These are phyloP conservation scores for Phytopythium cucurbitacearum DNA, from an alignment of 352 stramenopile genomes.

Conservation along the genomic window DNA sequence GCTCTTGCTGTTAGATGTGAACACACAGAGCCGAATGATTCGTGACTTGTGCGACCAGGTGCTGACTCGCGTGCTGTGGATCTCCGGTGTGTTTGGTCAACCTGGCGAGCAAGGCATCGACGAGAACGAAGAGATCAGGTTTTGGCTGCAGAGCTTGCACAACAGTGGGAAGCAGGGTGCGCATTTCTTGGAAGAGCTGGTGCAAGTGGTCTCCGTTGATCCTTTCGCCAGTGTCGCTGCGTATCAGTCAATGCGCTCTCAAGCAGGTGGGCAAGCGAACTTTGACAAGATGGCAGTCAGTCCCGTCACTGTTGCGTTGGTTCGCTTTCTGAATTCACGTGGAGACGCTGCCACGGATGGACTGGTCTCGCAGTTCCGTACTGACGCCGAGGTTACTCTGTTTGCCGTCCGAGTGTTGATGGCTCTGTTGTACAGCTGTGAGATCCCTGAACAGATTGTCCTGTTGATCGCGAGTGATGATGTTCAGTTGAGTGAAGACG, in stretches of 20 bases:
- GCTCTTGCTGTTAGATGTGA: slow-evolving; percentile 56
- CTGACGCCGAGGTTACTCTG: slow-evolving; percentile 20
- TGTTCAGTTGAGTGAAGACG: neutral
- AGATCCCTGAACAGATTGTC: slow-evolving; percentile 32
- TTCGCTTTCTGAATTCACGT: slow-evolving; percentile 35
- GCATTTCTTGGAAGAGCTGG: slow-evolving; percentile 40
- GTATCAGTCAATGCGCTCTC: neutral
- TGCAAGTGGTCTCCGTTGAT: slow-evolving; percentile 37
- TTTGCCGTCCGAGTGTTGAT: slow-evolving; percentile 43
- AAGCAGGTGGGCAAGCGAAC: neutral
- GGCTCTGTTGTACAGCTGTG: slow-evolving; percentile 23
- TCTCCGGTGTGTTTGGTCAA: slow-evolving; percentile 52
- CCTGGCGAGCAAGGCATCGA: neutral
- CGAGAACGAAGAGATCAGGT: slow-evolving; percentile 41
- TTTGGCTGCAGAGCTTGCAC: slow-evolving; percentile 65
- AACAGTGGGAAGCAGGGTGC: slow-evolving; percentile 29
- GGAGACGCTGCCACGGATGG: neutral
- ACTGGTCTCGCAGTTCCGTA: slow-evolving; percentile 14
- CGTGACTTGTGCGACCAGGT: slow-evolving; percentile 39
- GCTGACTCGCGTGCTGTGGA: slow-evolving; percentile 46
- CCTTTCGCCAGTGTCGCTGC: slow-evolving; percentile 19
- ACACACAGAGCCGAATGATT: slow-evolving; percentile 27
- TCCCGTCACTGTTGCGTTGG: slow-evolving; percentile 43
- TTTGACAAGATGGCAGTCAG: slow-evolving; percentile 20
- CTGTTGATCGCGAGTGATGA: slow-evolving; percentile 31